Percentiles rank a stretch among this genome's conserved stretches.
Evolutionary conservation across 1,284 basidiomycete species (phyloP).

Genomic region (Malassezia restricta): DNA sequence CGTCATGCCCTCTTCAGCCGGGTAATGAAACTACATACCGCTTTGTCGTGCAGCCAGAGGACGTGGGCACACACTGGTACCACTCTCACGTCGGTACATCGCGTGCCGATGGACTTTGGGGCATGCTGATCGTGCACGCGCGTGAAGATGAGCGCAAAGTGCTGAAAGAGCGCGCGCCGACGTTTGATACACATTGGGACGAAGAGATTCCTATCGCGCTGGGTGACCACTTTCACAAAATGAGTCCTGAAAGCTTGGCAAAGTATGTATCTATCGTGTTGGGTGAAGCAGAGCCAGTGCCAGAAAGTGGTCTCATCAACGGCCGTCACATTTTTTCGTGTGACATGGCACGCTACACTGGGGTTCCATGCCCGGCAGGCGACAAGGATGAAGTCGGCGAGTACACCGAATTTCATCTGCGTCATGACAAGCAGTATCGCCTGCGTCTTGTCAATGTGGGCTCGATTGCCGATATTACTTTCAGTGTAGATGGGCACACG

Average conservation of each 20-base stretch:
- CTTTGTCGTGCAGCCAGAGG: slow-evolving; percentile 20
- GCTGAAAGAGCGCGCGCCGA: slow-evolving; percentile 1
- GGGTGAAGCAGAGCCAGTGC: slow-evolving; percentile 39
- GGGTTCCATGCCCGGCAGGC: slow-evolving; percentile 6
- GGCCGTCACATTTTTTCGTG: slow-evolving; percentile 50
- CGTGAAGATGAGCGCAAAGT: slow-evolving; percentile 27
- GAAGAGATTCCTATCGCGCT: slow-evolving; percentile 27
- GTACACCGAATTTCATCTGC: slow-evolving; percentile 23
- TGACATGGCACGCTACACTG: slow-evolving; percentile 5
- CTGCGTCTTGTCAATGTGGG: slow-evolving; percentile 50
- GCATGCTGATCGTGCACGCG: slow-evolving; percentile 39
- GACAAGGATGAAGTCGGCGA: slow-evolving; percentile 12
- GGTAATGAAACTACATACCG: slow-evolving; percentile 23
- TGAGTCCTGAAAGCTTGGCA: slow-evolving; percentile 19
- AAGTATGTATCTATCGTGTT: slow-evolving; percentile 21
- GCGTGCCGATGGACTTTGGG: slow-evolving; percentile 36
- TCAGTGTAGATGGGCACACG: slow-evolving; percentile 50
- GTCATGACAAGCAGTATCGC: slow-evolving; percentile 49
- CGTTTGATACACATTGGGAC: slow-evolving; percentile 24
- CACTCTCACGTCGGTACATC: slow-evolving; percentile 37
- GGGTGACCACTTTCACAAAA: slow-evolving; percentile 31
- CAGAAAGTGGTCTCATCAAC: slow-evolving; percentile 52
- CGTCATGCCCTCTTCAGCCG: slow-evolving; percentile 42
- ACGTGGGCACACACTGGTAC: slow-evolving; percentile 50
- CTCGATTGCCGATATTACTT: slow-evolving; percentile 21